A percentile compares a stretch with the other conserved stretches of the same genome.
Conservation (phyloP, 352 stramenopile species). For the Phytopythium mirpurense region DNA sequence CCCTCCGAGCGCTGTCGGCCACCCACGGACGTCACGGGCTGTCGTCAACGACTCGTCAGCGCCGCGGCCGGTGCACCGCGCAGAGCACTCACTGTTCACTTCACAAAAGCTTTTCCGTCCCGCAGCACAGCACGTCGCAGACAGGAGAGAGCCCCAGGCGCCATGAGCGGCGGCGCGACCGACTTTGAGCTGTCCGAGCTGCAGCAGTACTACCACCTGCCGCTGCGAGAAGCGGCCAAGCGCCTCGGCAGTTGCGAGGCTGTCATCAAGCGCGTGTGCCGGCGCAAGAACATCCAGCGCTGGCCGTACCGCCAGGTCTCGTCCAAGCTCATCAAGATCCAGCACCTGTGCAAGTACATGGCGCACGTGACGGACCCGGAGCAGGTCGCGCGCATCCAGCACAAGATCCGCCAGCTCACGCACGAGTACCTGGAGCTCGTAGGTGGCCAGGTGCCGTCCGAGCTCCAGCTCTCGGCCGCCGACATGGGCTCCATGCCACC, state of each 20-base stretch:
- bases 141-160: no score
- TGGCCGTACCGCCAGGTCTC: constrained; percentile 85
- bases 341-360: constrained; percentile 85
- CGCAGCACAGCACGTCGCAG: no score
- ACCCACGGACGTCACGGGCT: neutral
- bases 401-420: constrained; percentile 76
- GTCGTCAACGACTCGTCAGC: neutral
- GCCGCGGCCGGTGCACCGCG: no score
- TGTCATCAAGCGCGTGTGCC: constrained; percentile 80
- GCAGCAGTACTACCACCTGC: constrained; percentile 84
- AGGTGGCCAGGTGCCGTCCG: constrained; percentile 63
- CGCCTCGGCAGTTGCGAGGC: constrained; percentile 74
- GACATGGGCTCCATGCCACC: constrained; percentile 51
- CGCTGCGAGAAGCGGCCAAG: constrained; percentile 65
- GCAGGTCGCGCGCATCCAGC: constrained; percentile 66
- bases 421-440: constrained; percentile 78
- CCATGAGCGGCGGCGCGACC: constrained; percentile 43
- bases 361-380: constrained; percentile 66
- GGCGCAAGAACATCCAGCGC: constrained; percentile 70
- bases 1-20: constrained; percentile 1
- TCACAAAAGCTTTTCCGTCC: constrained; percentile 1
- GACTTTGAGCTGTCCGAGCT: constrained; percentile 80
- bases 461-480: constrained; percentile 52
- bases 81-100: neutral
- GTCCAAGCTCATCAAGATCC: constrained; percentile 83